A percentile compares a stretch with the other conserved stretches of the same genome.
Evolutionary conservation across 371 early-diverging fungal species (phyloP).

Genomic region (Circinella umbellata): DNA sequence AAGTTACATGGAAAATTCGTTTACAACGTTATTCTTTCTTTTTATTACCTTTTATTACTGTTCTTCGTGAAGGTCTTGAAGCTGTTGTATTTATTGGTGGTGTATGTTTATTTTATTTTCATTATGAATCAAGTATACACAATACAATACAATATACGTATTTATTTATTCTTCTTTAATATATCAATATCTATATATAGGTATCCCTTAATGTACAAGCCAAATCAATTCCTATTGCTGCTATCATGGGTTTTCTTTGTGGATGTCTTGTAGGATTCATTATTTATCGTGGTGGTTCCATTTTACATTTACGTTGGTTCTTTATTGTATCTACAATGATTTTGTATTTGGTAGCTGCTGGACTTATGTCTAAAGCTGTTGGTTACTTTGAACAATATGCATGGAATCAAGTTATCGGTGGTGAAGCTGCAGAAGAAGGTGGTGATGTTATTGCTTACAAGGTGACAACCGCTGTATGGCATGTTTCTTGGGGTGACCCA

Average conservation of each 20-base stretch:
- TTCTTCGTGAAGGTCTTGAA: slow-evolving; percentile 84
- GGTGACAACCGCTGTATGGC: slow-evolving; percentile 49
- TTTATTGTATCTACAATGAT: slow-evolving; percentile 75
- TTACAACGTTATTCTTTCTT: slow-evolving; percentile 67
- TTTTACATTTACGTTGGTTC: slow-evolving; percentile 71
- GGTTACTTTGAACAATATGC: slow-evolving; percentile 62
- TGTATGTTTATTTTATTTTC: slow-evolving; percentile 60
- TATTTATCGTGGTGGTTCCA: slow-evolving; percentile 72
- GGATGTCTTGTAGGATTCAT: slow-evolving; percentile 71
- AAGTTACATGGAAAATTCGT: slow-evolving; percentile 22
- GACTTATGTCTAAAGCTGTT: slow-evolving; percentile 68
- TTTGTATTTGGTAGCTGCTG: slow-evolving; percentile 79
- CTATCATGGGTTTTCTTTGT: slow-evolving; percentile 65
- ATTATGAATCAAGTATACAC: not conserved
- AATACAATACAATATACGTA: no score
- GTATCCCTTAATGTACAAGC: slow-evolving; percentile 69
- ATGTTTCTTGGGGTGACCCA: slow-evolving; percentile 55
- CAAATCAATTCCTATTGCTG: slow-evolving; percentile 78
- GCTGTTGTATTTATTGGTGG: slow-evolving; percentile 85
- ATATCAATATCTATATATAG: slow-evolving; percentile 40
- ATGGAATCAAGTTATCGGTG: slow-evolving; percentile 60
- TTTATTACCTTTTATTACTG: slow-evolving; percentile 79
- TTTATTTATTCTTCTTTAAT: no score
- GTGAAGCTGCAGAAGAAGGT: slow-evolving; percentile 52
- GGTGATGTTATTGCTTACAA: slow-evolving; percentile 45